Base-by-base conservation (phyloP, 345 rosid species). In the Gossypium anomalum region DNA sequence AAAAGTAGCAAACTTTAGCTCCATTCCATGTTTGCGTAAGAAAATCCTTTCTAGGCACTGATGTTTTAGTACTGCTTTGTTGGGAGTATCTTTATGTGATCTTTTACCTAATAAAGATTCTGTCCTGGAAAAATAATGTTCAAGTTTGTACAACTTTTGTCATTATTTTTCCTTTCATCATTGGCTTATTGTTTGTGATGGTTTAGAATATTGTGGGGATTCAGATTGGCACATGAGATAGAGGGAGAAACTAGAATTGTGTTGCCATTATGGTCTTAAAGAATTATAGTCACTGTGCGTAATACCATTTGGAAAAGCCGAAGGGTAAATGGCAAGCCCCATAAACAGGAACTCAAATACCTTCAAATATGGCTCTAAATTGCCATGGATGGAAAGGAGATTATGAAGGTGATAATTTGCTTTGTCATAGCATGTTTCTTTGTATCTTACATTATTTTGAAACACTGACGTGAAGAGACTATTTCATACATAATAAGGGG, bases 1-100 rank as follows among this genome's bases (percentile, higher is more conserved):
- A 87, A 78, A 73, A 61, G 77, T 74, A 94, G 95, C 87, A 91
- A 91, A 79, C 86, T 94, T 83, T 92, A 85, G 84, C 58, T 64
- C 64, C 19, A 23, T 52, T 44, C 45, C 27, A 20, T 6, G 3
- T 44, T 58, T 22, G 5, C 34, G 9, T 57, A 65, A 13, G 72
- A 62, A 45, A 38, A 43, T 75, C 62, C 25, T 44, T 25, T 10
- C 16, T 12, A 11, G 20, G 12, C 20, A 66, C 20, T 48, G 55
- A 9, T 53, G 52, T 60, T 65, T 16, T 43, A 16, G 0, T 47
- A 47, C 60, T 61, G 58, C 67, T 59, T 60, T 25, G 44, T 22
- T 61, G n/a, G 12, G 41, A 65, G 15, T 41, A 9, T 38, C 41
- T 15, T 14, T 22, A 58, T 15, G 56, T 45, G 43, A 25, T 17